phyloP scores from a whole-genome alignment of 2,329 filamentous ascomycete genomes.

The Byssochlamys sp. region DNA sequence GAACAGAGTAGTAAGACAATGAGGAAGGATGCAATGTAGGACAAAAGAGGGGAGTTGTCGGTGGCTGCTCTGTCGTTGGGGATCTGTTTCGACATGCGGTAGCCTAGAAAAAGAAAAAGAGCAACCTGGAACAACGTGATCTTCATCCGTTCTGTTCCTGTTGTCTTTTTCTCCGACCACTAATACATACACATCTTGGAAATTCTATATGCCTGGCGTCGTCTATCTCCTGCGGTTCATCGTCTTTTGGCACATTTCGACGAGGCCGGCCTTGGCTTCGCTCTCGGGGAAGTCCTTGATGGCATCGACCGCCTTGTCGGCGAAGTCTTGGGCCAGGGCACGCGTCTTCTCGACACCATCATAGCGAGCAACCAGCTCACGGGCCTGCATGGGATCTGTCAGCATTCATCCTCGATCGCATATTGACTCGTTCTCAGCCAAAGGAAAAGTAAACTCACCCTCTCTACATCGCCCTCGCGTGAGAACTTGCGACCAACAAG shows the following conservation, averaged over 20 bases:
- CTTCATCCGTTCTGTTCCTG: not conserved
- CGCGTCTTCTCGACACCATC: constrained; percentile 87
- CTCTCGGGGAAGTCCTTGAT: constrained; percentile 74
- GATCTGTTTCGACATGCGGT: not conserved
- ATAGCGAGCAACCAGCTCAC: constrained; percentile 70
- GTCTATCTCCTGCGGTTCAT: constrained; percentile 71
- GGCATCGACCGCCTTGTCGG: constrained; percentile 73
- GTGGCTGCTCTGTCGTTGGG: not conserved
- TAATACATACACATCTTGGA: not conserved
- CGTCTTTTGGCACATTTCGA: constrained; percentile 91
- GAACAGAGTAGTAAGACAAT: not conserved
- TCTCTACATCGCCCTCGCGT: constrained; percentile 70
- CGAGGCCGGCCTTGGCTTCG: constrained; percentile 80
- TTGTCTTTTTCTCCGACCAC: not conserved
- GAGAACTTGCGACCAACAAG: constrained; percentile 88
- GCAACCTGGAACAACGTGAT: not conserved
- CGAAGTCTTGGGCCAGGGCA: constrained; percentile 80
- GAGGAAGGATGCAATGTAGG: not conserved
- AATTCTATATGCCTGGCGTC: not conserved
- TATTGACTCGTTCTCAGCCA: not conserved
- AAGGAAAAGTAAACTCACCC: constrained; percentile 46
- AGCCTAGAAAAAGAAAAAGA: not conserved
- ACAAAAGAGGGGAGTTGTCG: not conserved
- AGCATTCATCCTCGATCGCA: not conserved
- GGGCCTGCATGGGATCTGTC: constrained; percentile 52